Evolutionary conservation across 805 yeast species (phyloP).

Genomic region (Middelhovenomyces tepae): DNA sequence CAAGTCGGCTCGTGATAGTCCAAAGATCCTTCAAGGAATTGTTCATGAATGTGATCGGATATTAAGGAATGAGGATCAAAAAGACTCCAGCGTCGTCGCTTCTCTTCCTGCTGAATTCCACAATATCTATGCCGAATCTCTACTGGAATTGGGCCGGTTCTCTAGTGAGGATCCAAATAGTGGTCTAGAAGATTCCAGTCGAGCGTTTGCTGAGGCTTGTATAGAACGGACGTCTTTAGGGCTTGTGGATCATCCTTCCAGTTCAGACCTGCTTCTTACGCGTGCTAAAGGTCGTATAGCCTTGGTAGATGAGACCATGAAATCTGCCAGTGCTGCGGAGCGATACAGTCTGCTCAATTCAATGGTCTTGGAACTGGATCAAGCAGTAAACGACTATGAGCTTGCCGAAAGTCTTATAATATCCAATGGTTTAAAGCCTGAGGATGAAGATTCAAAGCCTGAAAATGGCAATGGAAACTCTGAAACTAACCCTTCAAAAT

Average conservation of each 20-base stretch:
- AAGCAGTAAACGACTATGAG: conserved; percentile 40
- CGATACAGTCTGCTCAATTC: too few species aligned
- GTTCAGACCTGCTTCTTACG: conserved; percentile 42
- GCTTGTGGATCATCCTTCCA: conserved; percentile 38
- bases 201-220: conserved; percentile 60
- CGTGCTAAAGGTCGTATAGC: conserved; percentile 39
- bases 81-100: conserved; percentile 12
- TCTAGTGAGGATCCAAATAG: conserved; percentile 9
- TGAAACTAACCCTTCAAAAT: too few species aligned
- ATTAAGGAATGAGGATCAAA: conserved; percentile 30
- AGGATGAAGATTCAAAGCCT: conserved; percentile 2
- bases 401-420: conserved; percentile 28
- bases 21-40: conserved; percentile 48
- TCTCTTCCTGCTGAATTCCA: conserved; percentile 42
- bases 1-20: conserved; percentile 43
- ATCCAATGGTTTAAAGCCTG: background rate
- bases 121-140: conserved; percentile 62
- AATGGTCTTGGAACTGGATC: conserved; percentile 6
- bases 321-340: too few species aligned
- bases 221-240: conserved; percentile 62
- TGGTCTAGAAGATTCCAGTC: conserved; percentile 27
- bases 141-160: conserved; percentile 23
- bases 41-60: conserved; percentile 88
- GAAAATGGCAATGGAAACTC: too few species aligned
- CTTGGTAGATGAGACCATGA: conserved; percentile 41